Conservation (phyloP, 2,329 filamentous ascomycete genomes). For the Boeremia lycopersici region DNA sequence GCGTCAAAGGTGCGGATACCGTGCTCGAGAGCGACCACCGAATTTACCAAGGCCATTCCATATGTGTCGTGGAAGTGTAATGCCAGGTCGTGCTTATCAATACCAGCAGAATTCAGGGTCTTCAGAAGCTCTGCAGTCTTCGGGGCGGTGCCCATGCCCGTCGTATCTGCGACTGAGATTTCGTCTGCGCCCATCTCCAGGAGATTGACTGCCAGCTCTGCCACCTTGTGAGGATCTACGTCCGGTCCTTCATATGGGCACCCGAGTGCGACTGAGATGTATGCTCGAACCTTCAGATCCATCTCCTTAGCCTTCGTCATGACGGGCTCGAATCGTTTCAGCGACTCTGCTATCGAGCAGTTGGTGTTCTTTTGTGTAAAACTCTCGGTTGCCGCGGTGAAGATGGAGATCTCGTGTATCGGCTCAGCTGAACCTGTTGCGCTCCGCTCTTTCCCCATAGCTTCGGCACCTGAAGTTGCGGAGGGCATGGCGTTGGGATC, state of each 20-base stretch:
- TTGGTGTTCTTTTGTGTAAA: constrained; percentile 85
- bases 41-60: constrained; percentile 83
- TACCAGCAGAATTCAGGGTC: constrained; percentile 68
- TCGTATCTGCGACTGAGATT: constrained; percentile 88
- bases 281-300: constrained; percentile 74
- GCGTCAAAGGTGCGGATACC: constrained; percentile 81
- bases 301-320: constrained; percentile 70
- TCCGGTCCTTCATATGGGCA: constrained; percentile 76
- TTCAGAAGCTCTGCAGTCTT: constrained; percentile 68
- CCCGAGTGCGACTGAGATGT: constrained; percentile 74
- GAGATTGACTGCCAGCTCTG: constrained; percentile 66
- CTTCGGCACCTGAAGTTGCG: constrained; percentile 41
- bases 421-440: constrained; percentile 21
- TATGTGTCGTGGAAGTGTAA: constrained; percentile 92
- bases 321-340: constrained; percentile 72
- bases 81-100: constrained; percentile 73
- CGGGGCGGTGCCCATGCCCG: constrained; percentile 85
- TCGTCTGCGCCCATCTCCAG: constrained; percentile 89
- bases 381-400: constrained; percentile 79
- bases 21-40: constrained; percentile 75
- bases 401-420: constrained; percentile 72
- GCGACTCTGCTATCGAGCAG: constrained; percentile 75
- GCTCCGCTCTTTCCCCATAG: constrained; percentile 31
- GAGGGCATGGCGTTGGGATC: constrained; percentile 53
- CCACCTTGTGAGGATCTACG: constrained; percentile 64